Evolutionary conservation across 345 rosid species (phyloP), one percentile per base, ranked within the genome.

Genomic region (Aquilaria malaccensis): DNA sequence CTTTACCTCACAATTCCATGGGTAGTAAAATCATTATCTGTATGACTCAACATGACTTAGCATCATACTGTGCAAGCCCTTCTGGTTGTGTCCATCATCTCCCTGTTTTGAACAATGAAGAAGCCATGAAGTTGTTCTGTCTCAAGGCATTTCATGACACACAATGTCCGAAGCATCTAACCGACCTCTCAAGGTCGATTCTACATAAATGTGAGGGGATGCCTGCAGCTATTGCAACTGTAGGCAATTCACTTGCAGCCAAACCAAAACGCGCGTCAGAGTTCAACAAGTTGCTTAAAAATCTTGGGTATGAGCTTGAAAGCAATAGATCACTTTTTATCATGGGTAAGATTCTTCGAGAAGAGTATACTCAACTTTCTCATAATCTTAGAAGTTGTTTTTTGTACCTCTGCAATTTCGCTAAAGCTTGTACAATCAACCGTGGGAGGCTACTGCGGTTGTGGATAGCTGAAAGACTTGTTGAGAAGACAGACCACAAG

Each of bases 401-500:
- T 62, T 45, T 81, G 61, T 75, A 78, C 72, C 63, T 78, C 0
- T 57, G 79, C 58, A 51, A 78, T 13, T 78, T 81, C 55, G 81
- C 85, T 0, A 72, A 79, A 69, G 73, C 66, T 55, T 64, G 71
- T 57, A 50, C 7, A 11, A 69, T 81, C 0, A 71, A 67, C 30
- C 46, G 41, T 0, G 46, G 46, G 68, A 74, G 72, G 55, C 59
- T 81, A 29, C 54, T 81, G 10, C 22, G 22, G 22, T 22, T 22
- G 22, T 22, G 22, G 22, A 22, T 22, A 22, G 22, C 22, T 22
- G 22, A 22, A 22, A 22, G 22, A 22, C 22, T 22, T 22, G 22
- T 22, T 22, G 22, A 22, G 22, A 22, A 22, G 22, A 22, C 22
- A 22, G 22, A 22, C 22, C 22, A 22, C 22, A 22, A 22, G 22